phyloP scores from a whole-genome alignment of 2,329 filamentous ascomycete genomes.

The Verticillium nonalfalfae region DNA sequence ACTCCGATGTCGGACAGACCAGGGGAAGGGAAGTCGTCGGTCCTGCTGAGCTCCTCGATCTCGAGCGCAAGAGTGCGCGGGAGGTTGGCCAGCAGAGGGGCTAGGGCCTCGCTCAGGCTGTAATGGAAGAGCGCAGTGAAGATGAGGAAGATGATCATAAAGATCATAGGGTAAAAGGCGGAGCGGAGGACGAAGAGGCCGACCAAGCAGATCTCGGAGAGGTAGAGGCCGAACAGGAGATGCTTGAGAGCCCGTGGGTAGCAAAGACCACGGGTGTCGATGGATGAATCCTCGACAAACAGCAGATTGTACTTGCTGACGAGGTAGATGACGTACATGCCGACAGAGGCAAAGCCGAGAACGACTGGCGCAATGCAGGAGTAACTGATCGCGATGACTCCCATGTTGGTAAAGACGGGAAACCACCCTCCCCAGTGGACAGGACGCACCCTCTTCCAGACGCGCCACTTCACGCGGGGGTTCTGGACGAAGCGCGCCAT shows the following conservation, averaged over 20 bases:
- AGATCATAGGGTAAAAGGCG: conserved; percentile 60
- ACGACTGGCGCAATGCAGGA: conserved; percentile 82
- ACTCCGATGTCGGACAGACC: conserved; percentile 15
- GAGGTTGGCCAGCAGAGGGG: conserved; percentile 71
- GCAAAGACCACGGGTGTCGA: conserved; percentile 83
- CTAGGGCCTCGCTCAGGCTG: conserved; percentile 64
- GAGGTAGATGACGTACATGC: conserved; percentile 75
- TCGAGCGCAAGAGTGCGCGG: conserved; percentile 63
- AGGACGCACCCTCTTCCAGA: conserved; percentile 68
- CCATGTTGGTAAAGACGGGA: conserved; percentile 75
- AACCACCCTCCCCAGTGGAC: conserved; percentile 81
- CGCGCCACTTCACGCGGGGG: conserved; percentile 71
- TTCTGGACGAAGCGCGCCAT: conserved; percentile 70
- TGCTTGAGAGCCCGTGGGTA: conserved; percentile 88
- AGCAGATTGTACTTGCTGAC: conserved; percentile 89
- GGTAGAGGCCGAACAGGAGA: conserved; percentile 75
- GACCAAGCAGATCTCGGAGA: conserved; percentile 76
- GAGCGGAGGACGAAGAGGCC: conserved; percentile 71
- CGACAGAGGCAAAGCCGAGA: conserved; percentile 72
- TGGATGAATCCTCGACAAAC: conserved; percentile 73
- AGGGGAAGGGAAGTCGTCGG: conserved; percentile 29
- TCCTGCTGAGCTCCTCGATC: conserved; percentile 35
- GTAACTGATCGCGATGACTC: conserved; percentile 78
- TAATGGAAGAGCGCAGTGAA: conserved; percentile 74
- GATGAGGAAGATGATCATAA: conserved; percentile 72